Conservation (phyloP, 179 eudicot genomes). For the Patellifolia procumbens region DNA sequence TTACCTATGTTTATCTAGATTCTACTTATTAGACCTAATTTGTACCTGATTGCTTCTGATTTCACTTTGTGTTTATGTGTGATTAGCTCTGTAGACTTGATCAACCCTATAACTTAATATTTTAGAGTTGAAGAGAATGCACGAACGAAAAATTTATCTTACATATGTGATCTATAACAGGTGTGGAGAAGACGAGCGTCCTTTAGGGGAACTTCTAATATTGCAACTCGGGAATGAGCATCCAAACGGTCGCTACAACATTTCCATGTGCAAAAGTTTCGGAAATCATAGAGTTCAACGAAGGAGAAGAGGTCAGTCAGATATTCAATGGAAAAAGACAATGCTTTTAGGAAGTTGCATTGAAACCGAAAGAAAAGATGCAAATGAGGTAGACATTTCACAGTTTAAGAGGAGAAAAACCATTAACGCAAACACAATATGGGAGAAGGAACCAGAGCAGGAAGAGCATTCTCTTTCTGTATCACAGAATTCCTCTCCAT, state of each 20-base stretch:
- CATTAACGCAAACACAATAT: slow-evolving; percentile 37
- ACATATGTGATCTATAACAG: slow-evolving; percentile 32
- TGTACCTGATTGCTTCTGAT: no score
- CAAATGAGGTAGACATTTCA: slow-evolving; percentile 37
- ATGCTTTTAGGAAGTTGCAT: slow-evolving; percentile 41
- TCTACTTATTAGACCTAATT: no score
- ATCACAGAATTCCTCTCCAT: slow-evolving; percentile 81
- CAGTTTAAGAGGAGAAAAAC: slow-evolving; percentile 57
- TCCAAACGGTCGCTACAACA: slow-evolving; percentile 43
- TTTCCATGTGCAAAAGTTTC: slow-evolving; percentile 44
- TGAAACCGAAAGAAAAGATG: slow-evolving; percentile 34
- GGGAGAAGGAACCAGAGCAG: slow-evolving; percentile 54
- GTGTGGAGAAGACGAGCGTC: slow-evolving; percentile 95
- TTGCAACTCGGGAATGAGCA: slow-evolving; percentile 63
- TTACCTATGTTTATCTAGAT: no score
- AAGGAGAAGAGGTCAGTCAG: slow-evolving; percentile 31
- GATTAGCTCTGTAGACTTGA: no score
- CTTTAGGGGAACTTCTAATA: slow-evolving; percentile 66
- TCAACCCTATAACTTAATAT: no score
- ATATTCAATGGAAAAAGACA: slow-evolving; percentile 39
- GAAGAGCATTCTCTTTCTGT: slow-evolving; percentile 76
- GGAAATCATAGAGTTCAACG: slow-evolving; percentile 45
- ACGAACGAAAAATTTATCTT: no score
- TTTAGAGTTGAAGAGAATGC: no score
- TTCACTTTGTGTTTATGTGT: no score